phyloP scores from a whole-genome alignment of 2,329 filamentous ascomycete species.

The Aureobasidium sp. region DNA sequence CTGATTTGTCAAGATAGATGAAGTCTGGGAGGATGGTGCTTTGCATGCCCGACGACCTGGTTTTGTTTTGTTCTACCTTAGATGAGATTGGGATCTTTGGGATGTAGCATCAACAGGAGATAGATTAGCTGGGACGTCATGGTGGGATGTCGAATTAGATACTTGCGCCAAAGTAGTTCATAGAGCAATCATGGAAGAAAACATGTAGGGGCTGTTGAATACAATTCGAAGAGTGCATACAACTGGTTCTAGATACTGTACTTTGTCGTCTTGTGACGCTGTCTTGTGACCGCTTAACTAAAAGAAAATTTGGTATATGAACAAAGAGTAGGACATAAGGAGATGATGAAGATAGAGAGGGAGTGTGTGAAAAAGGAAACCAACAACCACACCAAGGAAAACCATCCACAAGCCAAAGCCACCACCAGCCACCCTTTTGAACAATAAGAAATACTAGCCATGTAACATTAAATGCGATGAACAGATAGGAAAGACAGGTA shows the following conservation, averaged over 20 bases:
- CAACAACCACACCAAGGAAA: not conserved
- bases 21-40: not conserved
- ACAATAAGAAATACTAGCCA: not conserved
- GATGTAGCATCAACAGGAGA: not conserved
- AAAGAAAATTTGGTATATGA: not conserved
- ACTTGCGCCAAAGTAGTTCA: not conserved
- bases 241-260: not conserved
- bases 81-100: no score
- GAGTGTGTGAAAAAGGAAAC: not conserved
- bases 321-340: not conserved
- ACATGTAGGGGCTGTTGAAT: no score
- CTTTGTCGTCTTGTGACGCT: not conserved
- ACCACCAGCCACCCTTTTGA: not conserved
- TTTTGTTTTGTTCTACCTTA: not conserved
- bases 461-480: not conserved
- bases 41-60: not conserved
- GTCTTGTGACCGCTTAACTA: not conserved
- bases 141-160: not conserved
- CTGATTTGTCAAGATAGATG: not conserved
- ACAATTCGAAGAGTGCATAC: not conserved
- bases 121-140: not conserved
- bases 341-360: not conserved
- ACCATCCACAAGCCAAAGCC: not conserved
- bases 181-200: no score
- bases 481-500: not conserved